Evolutionary conservation across 2,329 filamentous ascomycete genomes (phyloP).

Genomic region (Aspergillus piperis): DNA sequence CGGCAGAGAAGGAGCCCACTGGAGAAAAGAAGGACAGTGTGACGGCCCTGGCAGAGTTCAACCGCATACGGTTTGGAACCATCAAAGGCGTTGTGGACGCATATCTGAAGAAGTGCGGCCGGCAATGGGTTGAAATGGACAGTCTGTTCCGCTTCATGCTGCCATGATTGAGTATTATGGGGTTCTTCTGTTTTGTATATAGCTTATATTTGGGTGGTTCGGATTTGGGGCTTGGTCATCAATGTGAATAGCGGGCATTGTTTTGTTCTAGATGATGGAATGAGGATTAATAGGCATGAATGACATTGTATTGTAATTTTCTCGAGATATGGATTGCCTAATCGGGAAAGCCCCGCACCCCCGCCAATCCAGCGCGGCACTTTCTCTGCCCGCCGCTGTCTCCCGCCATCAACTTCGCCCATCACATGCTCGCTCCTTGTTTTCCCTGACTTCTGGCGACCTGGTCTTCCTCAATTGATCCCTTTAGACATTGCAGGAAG

Average conservation of each 20-base stretch:
- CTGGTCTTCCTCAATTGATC: not conserved
- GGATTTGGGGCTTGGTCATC: constrained; percentile 7
- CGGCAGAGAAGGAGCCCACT: constrained; percentile 52
- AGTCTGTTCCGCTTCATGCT: constrained; percentile 68
- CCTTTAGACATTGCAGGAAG: not conserved
- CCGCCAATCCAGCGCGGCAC: constrained; percentile 13
- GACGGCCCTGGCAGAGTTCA: constrained; percentile 74
- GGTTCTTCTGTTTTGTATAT: constrained; percentile 32
- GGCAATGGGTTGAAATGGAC: constrained; percentile 94
- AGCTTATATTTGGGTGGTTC: constrained; percentile 6
- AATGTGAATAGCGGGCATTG: constrained; percentile 16
- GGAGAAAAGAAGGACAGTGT: constrained; percentile 66
- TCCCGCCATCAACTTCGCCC: not conserved
- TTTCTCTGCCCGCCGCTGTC: constrained; percentile 3
- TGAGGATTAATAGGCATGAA: constrained; percentile 12
- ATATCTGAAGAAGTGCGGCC: constrained; percentile 85
- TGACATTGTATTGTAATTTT: constrained; percentile 8
- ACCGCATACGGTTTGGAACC: constrained; percentile 74
- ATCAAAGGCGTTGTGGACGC: constrained; percentile 75
- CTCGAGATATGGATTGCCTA: not conserved
- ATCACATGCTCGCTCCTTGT: not conserved
- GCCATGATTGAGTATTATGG: constrained; percentile 30
- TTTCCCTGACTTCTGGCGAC: not conserved
- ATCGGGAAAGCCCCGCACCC: constrained; percentile 12
- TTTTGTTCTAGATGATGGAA: constrained; percentile 15